Base-by-base conservation (phyloP, 2,329 filamentous ascomycete species). In the Endoconidiophora laricicola region DNA sequence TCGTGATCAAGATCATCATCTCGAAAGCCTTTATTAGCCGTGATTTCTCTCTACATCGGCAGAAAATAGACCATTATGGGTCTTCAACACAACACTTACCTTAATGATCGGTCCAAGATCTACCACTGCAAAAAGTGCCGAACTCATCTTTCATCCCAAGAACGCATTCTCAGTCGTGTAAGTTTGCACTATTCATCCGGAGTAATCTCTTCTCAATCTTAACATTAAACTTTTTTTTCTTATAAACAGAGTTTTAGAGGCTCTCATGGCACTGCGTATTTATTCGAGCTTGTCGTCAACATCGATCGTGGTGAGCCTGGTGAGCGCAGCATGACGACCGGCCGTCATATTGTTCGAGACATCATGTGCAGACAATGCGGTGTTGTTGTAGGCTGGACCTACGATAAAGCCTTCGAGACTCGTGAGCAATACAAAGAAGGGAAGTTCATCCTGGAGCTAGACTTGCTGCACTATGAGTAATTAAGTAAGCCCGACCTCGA, bases 341-440 rank as follows among this genome's bases (percentile, higher is more conserved):
- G 91, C 48, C 78, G 85, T 49, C 91, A 98, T 66, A 74, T 96
- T 51, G 91, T 98, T 44, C 81, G 91, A 52, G 91, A 98, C 63
- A 95, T 98, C 59, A 72, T 72, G 52, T 98, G 91, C 69, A 76
- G 83, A 52, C 85, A 94, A 65, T 98, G 91, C 74, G 83, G 83
- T 62, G 83, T 88, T 64, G 83, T 82, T 26, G 91, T 98, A 48
- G 91, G 91, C 36, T 98, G 91, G 91, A 96, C 94, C 65, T 98
- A 98, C 64, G 91, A 98, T 66, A 94, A 93, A 69, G 91, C 91
- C 1, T 96, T 84, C 63, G 91, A 98, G 69, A 66, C 71, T 33
- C 81, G 74, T 56, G 90, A 98, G 74, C 94, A 94, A 68, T 98
- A 98, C 69, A 98, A 98, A 71, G 91, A 98, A 72, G 88, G 87